Percentiles rank a stretch among this genome's conserved stretches.
phyloP scores from a whole-genome alignment of 1,284 basidiomycete genomes.

The Apiotrichum mycotoxinovorans region DNA sequence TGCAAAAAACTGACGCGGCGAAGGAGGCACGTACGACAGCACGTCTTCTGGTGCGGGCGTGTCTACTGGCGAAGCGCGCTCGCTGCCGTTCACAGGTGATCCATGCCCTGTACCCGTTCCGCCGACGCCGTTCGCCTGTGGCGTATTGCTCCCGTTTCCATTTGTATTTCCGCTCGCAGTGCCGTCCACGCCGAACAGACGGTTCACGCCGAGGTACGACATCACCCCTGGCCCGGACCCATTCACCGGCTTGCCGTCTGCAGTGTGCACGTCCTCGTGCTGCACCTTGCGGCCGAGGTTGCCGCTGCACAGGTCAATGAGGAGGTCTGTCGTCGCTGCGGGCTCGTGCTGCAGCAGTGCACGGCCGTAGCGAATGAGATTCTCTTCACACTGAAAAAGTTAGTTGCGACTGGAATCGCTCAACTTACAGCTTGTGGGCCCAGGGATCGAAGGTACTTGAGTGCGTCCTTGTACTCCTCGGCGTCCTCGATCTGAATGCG shows the following conservation, averaged over 20 bases:
- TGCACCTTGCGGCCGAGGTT: slow-evolving; percentile 45
- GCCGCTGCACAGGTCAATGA: slow-evolving; percentile 87
- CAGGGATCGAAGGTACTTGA: slow-evolving; percentile 72
- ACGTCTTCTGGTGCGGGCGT: slow-evolving; percentile 10
- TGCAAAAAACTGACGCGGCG: slow-evolving; percentile 83
- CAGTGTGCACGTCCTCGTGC: slow-evolving; percentile 25
- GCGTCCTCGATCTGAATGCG: slow-evolving; percentile 93
- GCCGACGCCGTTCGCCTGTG: background rate
- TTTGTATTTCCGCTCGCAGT: background rate
- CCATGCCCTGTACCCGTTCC: background rate
- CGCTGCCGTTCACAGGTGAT: background rate
- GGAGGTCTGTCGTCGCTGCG: slow-evolving; percentile 78
- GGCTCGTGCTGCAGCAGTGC: slow-evolving; percentile 77
- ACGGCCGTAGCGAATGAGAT: slow-evolving; percentile 76
- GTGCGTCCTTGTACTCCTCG: slow-evolving; percentile 73
- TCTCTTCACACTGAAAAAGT: slow-evolving; percentile 64
- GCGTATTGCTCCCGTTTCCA: background rate
- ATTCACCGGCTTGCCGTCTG: slow-evolving; percentile 31
- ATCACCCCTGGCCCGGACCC: slow-evolving; percentile 61
- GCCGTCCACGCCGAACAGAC: slow-evolving; percentile 36
- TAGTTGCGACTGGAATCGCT: background rate
- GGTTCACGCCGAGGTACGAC: slow-evolving; percentile 70
- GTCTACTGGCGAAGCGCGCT: slow-evolving; percentile 3
- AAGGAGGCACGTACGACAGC: slow-evolving; percentile 59
- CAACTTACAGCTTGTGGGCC: slow-evolving; percentile 59